These are phyloP conservation scores for Angophora floribunda DNA, from an alignment of 345 rosid genomes.

Conservation along the genomic window DNA sequence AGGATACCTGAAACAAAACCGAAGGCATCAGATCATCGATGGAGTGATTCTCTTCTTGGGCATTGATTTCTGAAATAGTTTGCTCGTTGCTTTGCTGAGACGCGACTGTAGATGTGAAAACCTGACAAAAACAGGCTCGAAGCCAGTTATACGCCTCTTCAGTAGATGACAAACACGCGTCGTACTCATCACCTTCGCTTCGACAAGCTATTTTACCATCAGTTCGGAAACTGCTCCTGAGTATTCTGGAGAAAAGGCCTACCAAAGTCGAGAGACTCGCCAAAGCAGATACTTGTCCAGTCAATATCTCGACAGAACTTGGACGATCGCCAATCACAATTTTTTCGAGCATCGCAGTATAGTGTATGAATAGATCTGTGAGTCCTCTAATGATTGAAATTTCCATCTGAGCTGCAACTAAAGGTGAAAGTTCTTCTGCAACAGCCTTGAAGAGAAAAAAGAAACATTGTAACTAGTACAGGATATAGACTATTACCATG, in stretches of 20 bases:
- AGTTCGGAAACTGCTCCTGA: constrained; percentile 14
- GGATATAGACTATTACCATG: background rate
- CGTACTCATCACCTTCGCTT: constrained; percentile 20
- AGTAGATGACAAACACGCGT: constrained; percentile 6
- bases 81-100: constrained; percentile 6
- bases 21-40: constrained; percentile 1
- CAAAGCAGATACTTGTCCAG: constrained; percentile 35
- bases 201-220: background rate
- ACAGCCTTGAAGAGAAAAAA: constrained; percentile 13
- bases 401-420: constrained; percentile 39
- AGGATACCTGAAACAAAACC: constrained; percentile 30
- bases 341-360: constrained; percentile 26
- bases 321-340: constrained; percentile 5
- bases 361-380: constrained; percentile 29
- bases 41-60: background rate
- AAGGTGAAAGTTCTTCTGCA: constrained; percentile 22
- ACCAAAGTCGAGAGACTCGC: constrained; percentile 37
- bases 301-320: constrained; percentile 12
- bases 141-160: constrained; percentile 21
- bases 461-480: background rate
- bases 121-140: constrained; percentile 29
- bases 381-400: constrained; percentile 29
- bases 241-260: constrained; percentile 14
- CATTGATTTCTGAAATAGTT: background rate
- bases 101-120: constrained; percentile 16